A percentile compares a stretch with the other conserved stretches of the same genome.
Conservation (phyloP, 306 rosid genomes). For the Prunus armeniaca region DNA sequence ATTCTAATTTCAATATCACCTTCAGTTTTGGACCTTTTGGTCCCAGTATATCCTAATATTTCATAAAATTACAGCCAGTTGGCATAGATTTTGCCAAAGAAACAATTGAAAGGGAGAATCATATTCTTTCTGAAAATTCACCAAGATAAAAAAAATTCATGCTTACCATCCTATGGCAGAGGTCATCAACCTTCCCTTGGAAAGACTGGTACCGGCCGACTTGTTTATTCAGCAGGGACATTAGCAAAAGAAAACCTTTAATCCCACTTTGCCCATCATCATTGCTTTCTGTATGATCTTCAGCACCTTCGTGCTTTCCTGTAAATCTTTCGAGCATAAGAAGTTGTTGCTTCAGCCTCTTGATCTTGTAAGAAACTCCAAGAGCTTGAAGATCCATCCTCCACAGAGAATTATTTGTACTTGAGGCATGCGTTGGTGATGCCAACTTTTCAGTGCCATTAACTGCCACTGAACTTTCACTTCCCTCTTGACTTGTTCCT, state of each 20-base stretch:
- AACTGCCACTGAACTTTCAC: conserved; percentile 24
- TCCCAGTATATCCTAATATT: not conserved
- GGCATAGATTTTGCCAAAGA: not conserved
- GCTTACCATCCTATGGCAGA: conserved; percentile 85
- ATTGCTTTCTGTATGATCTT: conserved; percentile 30
- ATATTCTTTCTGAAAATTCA: not conserved
- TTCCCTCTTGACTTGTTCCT: conserved; percentile 25
- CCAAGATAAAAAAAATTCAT: conserved; percentile 1
- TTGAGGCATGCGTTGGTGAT: conserved; percentile 18
- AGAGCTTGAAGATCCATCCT: conserved; percentile 94
- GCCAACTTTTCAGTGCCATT: conserved; percentile 18
- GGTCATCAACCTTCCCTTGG: conserved; percentile 76
- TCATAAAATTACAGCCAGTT: not conserved
- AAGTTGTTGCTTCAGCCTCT: conserved; percentile 91
- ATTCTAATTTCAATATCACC: not conserved
- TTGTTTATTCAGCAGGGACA: conserved; percentile 71
- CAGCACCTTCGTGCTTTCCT: conserved; percentile 61
- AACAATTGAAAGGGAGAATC: not conserved
- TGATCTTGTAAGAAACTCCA: conserved; percentile 88
- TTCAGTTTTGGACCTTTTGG: not conserved
- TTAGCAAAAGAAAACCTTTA: conserved; percentile 49
- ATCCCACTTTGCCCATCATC: conserved; percentile 43
- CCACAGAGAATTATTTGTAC: conserved; percentile 42
- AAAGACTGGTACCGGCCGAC: conserved; percentile 74
- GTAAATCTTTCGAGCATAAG: conserved; percentile 72